Base-by-base conservation (phyloP, 257 asterid species). In the Schizonepeta tenuifolia region DNA sequence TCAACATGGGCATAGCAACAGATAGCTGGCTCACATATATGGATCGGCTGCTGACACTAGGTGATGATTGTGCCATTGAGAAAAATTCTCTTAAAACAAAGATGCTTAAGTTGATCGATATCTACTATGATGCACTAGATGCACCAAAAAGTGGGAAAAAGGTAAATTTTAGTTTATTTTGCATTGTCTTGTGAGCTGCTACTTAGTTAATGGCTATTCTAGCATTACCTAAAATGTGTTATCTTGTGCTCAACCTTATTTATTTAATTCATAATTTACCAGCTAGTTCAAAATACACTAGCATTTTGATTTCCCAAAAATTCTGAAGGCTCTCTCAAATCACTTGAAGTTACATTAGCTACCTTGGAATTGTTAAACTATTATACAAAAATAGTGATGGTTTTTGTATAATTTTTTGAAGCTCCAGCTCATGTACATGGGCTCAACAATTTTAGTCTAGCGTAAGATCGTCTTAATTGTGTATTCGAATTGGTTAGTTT, bases 111-210 rank as follows among this genome's bases (percentile, higher is more conserved):
- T 79, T 92, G 80, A 74, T 84, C 18, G 93, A 92, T 78, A 78
- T 83, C 69, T 92, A 92, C 75, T 92, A 92, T 47, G 96, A 92
- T n/a, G 96, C 98, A 31, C 41, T 92, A 73, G 98, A 92, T 71
- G 96, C 98, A 41, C 94, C 98, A 1, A 90, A 92, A 80, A 92
- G 86, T 82, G 98, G 98, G 51, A 86, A 88, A 75, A 88, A 75
- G 98, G 96, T 90, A 13, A 67, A 63, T 69, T 65, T 31, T 38
- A 31, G 46, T 26, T 36, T 46, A 11, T 5, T 28, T 28, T 28
- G 3, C 4, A 2, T 28, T 35, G 35, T 33, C 60, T 40, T 14
- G 1, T 67, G 24, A 43, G 41, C 43, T 7, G 1, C 13, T 22
- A 12, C 14, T 51, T 43, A 21, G 13, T 43, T 55, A 21, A 9